These are phyloP conservation scores for Cryptococcus neoformans DNA, from an alignment of 1,284 basidiomycete genomes.

Conservation along the genomic window DNA sequence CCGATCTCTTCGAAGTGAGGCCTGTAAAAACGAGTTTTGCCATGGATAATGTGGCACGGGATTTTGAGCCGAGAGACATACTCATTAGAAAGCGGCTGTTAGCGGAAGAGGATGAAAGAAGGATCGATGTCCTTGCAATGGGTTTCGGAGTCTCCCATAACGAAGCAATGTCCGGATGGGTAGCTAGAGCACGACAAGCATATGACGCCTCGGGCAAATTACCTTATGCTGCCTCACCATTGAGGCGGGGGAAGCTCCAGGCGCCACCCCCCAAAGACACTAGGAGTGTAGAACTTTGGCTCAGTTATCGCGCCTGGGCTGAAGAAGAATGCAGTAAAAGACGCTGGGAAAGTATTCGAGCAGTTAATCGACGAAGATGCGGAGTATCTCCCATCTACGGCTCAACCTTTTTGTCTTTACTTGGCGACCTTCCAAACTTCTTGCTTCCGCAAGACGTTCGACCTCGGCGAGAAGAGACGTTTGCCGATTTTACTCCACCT, in stretches of 20 bases:
- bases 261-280: conserved; percentile 62
- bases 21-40: conserved; percentile 91
- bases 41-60: conserved; percentile 72
- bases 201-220: conserved; percentile 72
- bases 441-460: conserved; percentile 61
- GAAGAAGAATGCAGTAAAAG: conserved; percentile 57
- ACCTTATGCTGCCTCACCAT: conserved; percentile 58
- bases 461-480: conserved; percentile 25
- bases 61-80: conserved; percentile 85
- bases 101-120: conserved; percentile 52
- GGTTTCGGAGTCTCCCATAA: conserved; percentile 62
- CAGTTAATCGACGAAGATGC: conserved; percentile 76
- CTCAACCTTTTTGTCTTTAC: conserved; percentile 57
- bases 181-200: conserved; percentile 56
- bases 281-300: conserved; percentile 72
- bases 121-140: conserved; percentile 66
- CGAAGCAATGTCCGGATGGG: conserved; percentile 52
- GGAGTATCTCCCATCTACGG: conserved; percentile 62
- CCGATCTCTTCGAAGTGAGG: conserved; percentile 91
- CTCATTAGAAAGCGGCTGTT: conserved; percentile 72
- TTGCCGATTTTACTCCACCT: conserved; percentile 48
- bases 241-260: conserved; percentile 50
- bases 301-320: conserved; percentile 58
- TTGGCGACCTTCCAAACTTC: conserved; percentile 50
- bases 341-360: conserved; percentile 67